Base-by-base conservation (phyloP, 768 basidiomycete species). In the Cytidiella melzeri region DNA sequence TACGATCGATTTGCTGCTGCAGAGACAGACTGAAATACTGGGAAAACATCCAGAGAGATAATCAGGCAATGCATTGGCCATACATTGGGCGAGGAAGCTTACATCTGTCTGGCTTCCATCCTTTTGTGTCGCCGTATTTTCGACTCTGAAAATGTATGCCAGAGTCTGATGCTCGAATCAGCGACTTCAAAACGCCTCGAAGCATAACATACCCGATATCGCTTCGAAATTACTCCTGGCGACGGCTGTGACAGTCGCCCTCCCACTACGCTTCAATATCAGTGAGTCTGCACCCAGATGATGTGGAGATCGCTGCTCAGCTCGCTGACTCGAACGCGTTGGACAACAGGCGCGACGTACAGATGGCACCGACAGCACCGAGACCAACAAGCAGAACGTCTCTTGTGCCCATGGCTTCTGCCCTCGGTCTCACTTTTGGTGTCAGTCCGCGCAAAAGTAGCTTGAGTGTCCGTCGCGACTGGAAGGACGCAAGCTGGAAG, bases 41-140 rank as follows among this genome's bases (percentile, higher is more conserved):
- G 18, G 27, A 38, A 11, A 45, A 45, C 26, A 37, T 19, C 12
- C n/a, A n/a, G n/a, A n/a, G n/a, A 19, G 15, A 43, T 9, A 41
- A 41, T 21, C 11, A 12, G 41, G 20, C 41, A 23, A 19, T 19
- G 18, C 15, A 6, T 19, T 21, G 43, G 21, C 13, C 10, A 45
- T 11, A 26, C 13, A 21, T 45, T 12, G 12, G 6, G 34, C 10
- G 34, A 12, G 6, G 24, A 23, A 27, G 9, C 79, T 47, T 55
- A 85, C 85, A 61, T 61, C 83, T 65, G 66, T 84, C 74, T 10
- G 87, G 87, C 52, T 65, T 75, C 81, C 83, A 87, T 4, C 71
- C 74, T 11, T 62, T 63, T 15, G 80, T 68, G 4, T 74, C 61
- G 19, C 84, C 85, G 45, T 81, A 84, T 59, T 80, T 81, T 25